phyloP scores from a whole-genome alignment of 225 moss, liverwort and hornwort species.

The Physcomitrellopsis africana region DNA sequence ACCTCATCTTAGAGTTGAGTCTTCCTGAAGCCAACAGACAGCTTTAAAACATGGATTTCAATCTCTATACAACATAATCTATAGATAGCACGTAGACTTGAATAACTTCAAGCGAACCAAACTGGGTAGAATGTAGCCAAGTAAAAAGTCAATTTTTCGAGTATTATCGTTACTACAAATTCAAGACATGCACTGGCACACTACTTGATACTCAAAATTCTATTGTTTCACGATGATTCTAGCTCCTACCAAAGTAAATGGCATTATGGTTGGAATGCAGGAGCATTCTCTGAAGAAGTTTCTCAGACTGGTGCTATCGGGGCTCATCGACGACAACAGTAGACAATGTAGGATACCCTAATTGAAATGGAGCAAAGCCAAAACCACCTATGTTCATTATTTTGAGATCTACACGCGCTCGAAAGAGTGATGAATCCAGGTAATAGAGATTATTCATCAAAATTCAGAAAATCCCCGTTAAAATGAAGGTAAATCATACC shows the following conservation, averaged over 20 bases:
- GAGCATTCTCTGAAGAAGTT: not conserved
- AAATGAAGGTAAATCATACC: not conserved
- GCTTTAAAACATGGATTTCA: slow-evolving; percentile 15
- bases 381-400: not conserved
- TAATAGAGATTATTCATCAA: not conserved
- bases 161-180: not conserved
- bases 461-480: not conserved
- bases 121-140: not conserved
- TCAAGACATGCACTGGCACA: not conserved
- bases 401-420: not conserved
- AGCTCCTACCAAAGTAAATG: slow-evolving; percentile 16
- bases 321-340: not conserved
- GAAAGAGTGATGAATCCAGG: slow-evolving; percentile 6
- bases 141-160: not conserved
- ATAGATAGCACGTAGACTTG: not conserved
- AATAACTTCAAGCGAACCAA: not conserved
- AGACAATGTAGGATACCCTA: slow-evolving; percentile 19
- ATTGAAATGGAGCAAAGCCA: slow-evolving; percentile 6
- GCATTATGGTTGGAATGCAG: not conserved
- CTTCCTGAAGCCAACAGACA: slow-evolving; percentile 5
- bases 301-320: no score
- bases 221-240: slow-evolving; percentile 17
- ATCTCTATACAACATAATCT: slow-evolving; percentile 3
- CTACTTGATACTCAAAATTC: slow-evolving; percentile 8
- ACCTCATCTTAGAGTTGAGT: slow-evolving; percentile 23